phyloP scores from a whole-genome alignment of 805 yeast genomes.

The Pichia cabralensis region DNA sequence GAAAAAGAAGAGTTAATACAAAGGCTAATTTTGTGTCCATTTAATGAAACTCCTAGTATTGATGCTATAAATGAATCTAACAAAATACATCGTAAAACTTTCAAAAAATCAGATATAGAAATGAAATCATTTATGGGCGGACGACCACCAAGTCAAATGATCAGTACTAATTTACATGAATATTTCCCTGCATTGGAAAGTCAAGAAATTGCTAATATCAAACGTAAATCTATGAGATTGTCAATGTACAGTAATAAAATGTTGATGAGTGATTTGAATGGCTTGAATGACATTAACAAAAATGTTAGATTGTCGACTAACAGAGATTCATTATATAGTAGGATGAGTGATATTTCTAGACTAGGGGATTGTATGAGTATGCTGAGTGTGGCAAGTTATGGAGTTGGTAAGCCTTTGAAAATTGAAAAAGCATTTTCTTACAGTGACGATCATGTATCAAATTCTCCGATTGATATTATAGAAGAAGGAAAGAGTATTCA shows the following conservation, averaged over 20 bases:
- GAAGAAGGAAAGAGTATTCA: slow-evolving; percentile 2
- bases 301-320: neutral
- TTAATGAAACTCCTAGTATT: slow-evolving; percentile 32
- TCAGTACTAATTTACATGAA: slow-evolving; percentile 79
- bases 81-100: slow-evolving; percentile 11
- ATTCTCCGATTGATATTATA: slow-evolving; percentile 53
- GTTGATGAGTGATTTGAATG: too few species aligned
- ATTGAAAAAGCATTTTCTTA: too few species aligned
- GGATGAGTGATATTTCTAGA: slow-evolving; percentile 9
- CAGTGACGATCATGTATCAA: too few species aligned
- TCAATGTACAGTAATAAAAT: slow-evolving; percentile 36
- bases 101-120: slow-evolving; percentile 4
- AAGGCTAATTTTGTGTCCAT: slow-evolving; percentile 50
- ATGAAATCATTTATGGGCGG: slow-evolving; percentile 54
- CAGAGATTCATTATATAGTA: slow-evolving; percentile 18
- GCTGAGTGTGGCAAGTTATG: slow-evolving; percentile 21
- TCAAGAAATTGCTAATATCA: slow-evolving; percentile 63
- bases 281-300: slow-evolving; percentile 1
- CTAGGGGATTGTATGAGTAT: slow-evolving; percentile 16
- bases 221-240: slow-evolving; percentile 74
- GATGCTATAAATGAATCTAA: slow-evolving; percentile 49
- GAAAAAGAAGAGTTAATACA: slow-evolving; percentile 38
- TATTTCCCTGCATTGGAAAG: slow-evolving; percentile 82
- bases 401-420: slow-evolving; percentile 20
- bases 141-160: slow-evolving; percentile 88